Percentiles rank a stretch among this genome's conserved stretches.
Evolutionary conservation across 2,329 filamentous ascomycete species (phyloP).

Genomic region (Dryadomyces quercus-mongolicae): DNA sequence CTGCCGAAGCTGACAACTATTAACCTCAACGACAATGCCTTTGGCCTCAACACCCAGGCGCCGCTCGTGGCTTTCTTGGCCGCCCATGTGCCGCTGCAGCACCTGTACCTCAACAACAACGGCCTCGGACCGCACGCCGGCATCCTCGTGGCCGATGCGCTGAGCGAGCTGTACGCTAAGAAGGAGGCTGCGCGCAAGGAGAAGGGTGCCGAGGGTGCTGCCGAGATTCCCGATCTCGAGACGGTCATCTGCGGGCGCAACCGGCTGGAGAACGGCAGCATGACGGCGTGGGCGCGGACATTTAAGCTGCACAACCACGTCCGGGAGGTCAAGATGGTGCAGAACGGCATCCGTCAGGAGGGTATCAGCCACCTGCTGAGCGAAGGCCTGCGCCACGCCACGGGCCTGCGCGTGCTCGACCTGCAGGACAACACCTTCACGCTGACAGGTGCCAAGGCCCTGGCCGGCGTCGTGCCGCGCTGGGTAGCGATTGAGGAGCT

Average conservation of each 20-base stretch:
- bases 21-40: slow-evolving; percentile 96
- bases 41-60: slow-evolving; percentile 87
- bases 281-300: slow-evolving; percentile 86
- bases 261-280: slow-evolving; percentile 83
- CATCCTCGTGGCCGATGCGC: slow-evolving; percentile 75
- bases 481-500: slow-evolving; percentile 75
- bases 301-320: slow-evolving; percentile 75
- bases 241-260: slow-evolving; percentile 97
- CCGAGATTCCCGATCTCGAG: slow-evolving; percentile 68
- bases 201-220: slow-evolving; percentile 26
- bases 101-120: slow-evolving; percentile 97
- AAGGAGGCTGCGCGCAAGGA: slow-evolving; percentile 67
- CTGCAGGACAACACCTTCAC: slow-evolving; percentile 98
- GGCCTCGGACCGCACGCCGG: slow-evolving; percentile 87
- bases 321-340: slow-evolving; percentile 88
- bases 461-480: slow-evolving; percentile 59
- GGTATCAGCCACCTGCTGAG: slow-evolving; percentile 74
- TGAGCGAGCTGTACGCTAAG: slow-evolving; percentile 69
- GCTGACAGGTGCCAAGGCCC: slow-evolving; percentile 60
- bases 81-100: slow-evolving; percentile 77
- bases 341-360: slow-evolving; percentile 93
- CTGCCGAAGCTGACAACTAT: slow-evolving; percentile 80
- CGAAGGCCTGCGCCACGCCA: slow-evolving; percentile 62
- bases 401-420: slow-evolving; percentile 63
- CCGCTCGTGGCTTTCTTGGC: slow-evolving; percentile 87